Conservation (phyloP, 2,329 filamentous ascomycete species). For the Periconia digitata region DNA sequence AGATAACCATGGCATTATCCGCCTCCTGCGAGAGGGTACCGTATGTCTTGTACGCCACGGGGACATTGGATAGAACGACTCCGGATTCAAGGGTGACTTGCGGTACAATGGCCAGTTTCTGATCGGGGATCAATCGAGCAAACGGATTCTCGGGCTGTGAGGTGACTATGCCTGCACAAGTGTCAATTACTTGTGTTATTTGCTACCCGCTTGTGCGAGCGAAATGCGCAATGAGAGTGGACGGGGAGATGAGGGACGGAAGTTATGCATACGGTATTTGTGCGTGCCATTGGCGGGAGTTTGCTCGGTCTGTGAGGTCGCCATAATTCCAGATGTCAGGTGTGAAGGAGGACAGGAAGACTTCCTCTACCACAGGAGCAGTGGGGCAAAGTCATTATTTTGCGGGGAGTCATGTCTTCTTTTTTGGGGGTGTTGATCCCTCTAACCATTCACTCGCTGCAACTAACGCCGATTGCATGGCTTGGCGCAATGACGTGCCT, state of each 20-base stretch:
- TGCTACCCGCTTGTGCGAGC: conserved; percentile 4
- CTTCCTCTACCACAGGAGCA: conserved; percentile 14
- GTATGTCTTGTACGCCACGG: conserved; percentile 65
- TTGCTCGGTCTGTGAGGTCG: conserved; percentile 10
- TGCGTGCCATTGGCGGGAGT: conserved; percentile 22
- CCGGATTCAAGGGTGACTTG: conserved; percentile 93
- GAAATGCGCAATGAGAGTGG: background rate
- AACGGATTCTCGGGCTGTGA: conserved; percentile 91
- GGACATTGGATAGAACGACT: conserved; percentile 74
- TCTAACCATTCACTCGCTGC: conserved; percentile 17
- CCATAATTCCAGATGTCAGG: conserved; percentile 18
- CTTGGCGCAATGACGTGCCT: conserved; percentile 36
- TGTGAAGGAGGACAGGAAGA: conserved; percentile 7
- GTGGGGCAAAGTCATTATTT: conserved; percentile 18
- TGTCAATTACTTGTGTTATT: conserved; percentile 19
- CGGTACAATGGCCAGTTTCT: conserved; percentile 82
- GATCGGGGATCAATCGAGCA: conserved; percentile 80
- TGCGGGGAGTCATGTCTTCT: conserved; percentile 29
- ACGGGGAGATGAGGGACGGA: background rate
- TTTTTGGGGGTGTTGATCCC: conserved; percentile 2
- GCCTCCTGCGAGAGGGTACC: conserved; percentile 57
- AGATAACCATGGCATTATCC: conserved; percentile 69
- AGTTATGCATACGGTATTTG: conserved; percentile 1
- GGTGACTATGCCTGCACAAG: conserved; percentile 35
- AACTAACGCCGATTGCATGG: conserved; percentile 23